Evolutionary conservation across 2,329 filamentous ascomycete genomes (phyloP), one percentile per base, ranked within the genome.

Genomic region (Emydomyces testavorans): DNA sequence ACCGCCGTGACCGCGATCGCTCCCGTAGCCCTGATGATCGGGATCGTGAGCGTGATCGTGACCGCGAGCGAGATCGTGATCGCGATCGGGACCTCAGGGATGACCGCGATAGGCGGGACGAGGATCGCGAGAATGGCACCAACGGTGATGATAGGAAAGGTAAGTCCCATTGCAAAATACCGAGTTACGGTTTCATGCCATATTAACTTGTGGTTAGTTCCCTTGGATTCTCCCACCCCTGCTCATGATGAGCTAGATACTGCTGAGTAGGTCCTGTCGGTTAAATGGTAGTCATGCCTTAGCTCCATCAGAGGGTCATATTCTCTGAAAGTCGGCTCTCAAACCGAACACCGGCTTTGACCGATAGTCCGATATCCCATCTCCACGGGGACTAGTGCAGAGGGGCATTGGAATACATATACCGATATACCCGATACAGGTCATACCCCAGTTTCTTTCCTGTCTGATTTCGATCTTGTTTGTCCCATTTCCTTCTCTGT

Each of bases 181-280:
- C 15, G 3, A 6, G 10, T 42, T 8, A 24, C 16, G 26, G 21
- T 18, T 24, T 18, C 23, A 16, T 26, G 13, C 24, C 41, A 11
- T 48, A n/a, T 32, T 45, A 24, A 44, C 54, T 46, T 53, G 54
- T 23, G 48, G 54, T 47, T 58, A 68, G 70, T 67, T 57, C 65
- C 77, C 63, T 71, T 83, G 60, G 87, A 93, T 57, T 86, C 85
- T 59, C 83, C 86, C 57, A 79, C 85, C 54, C 82, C 85, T 54
- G 82, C 80, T 58, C 87, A 94, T 62, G 92, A 98, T 66, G 92
- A 98, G 63, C 78, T 96, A 64, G 92, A 98, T 67, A 89, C 92
- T 62, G 90, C 89, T 61, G 92, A 96, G 71, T 80, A 74, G 65
- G 62, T 65, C 55, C 46, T 53, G 50, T 57, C 46, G 37, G 13